Evolutionary conservation across 768 basidiomycete genomes (phyloP), one percentile per base, ranked within the genome.

Genomic region (Leccinum longicurvipes): DNA sequence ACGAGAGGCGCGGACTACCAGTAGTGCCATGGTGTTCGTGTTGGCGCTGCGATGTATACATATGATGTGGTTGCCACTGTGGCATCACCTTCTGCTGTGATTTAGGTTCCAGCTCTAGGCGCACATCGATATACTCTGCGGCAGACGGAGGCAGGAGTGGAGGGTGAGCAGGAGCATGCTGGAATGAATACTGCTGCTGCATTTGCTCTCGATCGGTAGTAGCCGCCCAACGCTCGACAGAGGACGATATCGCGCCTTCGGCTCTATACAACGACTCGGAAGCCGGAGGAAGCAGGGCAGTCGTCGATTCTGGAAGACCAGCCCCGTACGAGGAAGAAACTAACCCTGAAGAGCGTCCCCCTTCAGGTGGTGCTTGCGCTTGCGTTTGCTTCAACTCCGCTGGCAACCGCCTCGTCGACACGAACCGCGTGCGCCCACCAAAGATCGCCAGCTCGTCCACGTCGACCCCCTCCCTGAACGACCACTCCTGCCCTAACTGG

Each of bases 391-490:
- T 59, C 24, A 55, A 53, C 24, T 67, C 66, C n/a, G n/a, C 36
- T 39, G n/a, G 17, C n/a, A 19, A 39, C 36, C 71, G 72, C 61
- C 78, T 77, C 8, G 75, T 72, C 3, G 82, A 80, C 14, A 88
- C 80, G 39, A 89, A 80, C 9, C 82, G 76, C 0, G 82, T 85
- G 55, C 82, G 80, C 4, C 87, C 88, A 0, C 85, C 82, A 62
- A 89, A 85, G 44, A 89, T 86, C 0, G 81, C 75, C 4, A 90
- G 73, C 58, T 87, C 87, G 55, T 89, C 87, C 19, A 66, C 85
- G 1, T 71, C 74, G 11, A 77, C 77, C 48, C 82, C 82, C 54
- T 78, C 73, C 51, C 82, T 79, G 60, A 84, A 70, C 34, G 70
- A 74, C 85, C 82, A 84, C 3, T 77, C 68, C 19, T 77, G 64